Evolutionary conservation across 2,329 filamentous ascomycete species (phyloP).

Genomic region (Mycosphaerella arachidis): DNA sequence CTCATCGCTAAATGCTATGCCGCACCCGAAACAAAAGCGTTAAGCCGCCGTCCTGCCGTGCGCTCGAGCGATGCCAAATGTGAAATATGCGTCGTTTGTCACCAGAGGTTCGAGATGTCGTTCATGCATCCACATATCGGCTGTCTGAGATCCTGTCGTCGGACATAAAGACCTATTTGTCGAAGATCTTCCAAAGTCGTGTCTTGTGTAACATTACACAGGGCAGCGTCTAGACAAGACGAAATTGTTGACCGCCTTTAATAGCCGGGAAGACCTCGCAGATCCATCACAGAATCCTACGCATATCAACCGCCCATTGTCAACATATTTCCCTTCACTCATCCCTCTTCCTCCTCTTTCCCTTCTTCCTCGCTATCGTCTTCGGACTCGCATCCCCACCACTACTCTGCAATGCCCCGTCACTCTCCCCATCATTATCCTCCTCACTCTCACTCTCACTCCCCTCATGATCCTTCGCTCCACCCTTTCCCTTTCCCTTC

Average conservation of each 20-base stretch:
- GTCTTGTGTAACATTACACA: too few relatives aligned
- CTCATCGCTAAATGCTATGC: not conserved
- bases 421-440: not conserved
- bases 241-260: too few relatives aligned
- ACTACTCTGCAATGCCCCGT: not conserved
- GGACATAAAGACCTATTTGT: too few relatives aligned
- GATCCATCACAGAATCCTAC: not conserved
- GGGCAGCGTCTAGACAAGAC: too few relatives aligned
- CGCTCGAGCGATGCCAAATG: too few relatives aligned
- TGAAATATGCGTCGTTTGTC: too few relatives aligned
- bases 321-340: not conserved
- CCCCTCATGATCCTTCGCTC: slow-evolving; percentile 12
- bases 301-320: not conserved
- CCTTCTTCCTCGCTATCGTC: slow-evolving; percentile 21
- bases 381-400: slow-evolving; percentile 14
- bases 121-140: too few relatives aligned
- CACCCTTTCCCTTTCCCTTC: slow-evolving; percentile 31
- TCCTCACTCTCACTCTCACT: slow-evolving; percentile 1
- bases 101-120: too few relatives aligned
- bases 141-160: too few relatives aligned
- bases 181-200: too few relatives aligned
- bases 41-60: too few relatives aligned
- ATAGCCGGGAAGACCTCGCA: not conserved
- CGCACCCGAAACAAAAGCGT: too few relatives aligned
- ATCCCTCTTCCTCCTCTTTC: slow-evolving; percentile 21